Conservation (phyloP, 2,329 filamentous ascomycete species). For the Rhynchosporium graminicola region DNA sequence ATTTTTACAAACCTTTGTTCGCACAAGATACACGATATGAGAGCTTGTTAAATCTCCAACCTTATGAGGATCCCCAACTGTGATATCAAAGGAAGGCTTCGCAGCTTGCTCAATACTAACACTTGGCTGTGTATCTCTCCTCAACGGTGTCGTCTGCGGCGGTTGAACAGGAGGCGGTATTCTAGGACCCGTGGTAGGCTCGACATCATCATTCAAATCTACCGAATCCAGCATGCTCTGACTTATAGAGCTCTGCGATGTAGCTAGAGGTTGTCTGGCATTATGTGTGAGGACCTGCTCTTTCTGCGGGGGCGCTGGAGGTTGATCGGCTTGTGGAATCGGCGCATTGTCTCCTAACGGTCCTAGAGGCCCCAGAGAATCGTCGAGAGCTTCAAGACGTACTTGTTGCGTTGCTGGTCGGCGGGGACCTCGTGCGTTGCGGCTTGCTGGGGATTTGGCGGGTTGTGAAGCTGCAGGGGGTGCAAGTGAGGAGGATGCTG, state of each 20-base stretch:
- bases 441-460: conserved; percentile 37
- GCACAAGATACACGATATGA: conserved; percentile 95
- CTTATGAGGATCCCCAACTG: conserved; percentile 95
- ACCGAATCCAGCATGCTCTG: conserved; percentile 62
- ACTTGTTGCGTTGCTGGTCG: conserved; percentile 74
- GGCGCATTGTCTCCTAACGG: conserved; percentile 56
- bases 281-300: conserved; percentile 64
- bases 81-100: conserved; percentile 87
- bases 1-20: conserved; percentile 70
- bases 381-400: conserved; percentile 73
- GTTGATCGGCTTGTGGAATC: conserved; percentile 49
- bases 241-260: conserved; percentile 51
- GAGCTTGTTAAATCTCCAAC: conserved; percentile 95
- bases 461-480: conserved; percentile 26
- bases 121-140: conserved; percentile 66
- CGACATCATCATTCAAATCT: conserved; percentile 68
- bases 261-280: conserved; percentile 45
- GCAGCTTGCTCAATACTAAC: conserved; percentile 91
- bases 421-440: conserved; percentile 46
- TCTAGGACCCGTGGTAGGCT: conserved; percentile 53
- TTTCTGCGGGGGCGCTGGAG: conserved; percentile 70
- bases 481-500: conserved; percentile 29
- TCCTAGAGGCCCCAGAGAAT: conserved; percentile 75
- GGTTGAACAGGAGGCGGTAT: conserved; percentile 66
- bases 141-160: conserved; percentile 53